phyloP scores from a whole-genome alignment of 2,329 filamentous ascomycete species.

The Arthroderma uncinatum region DNA sequence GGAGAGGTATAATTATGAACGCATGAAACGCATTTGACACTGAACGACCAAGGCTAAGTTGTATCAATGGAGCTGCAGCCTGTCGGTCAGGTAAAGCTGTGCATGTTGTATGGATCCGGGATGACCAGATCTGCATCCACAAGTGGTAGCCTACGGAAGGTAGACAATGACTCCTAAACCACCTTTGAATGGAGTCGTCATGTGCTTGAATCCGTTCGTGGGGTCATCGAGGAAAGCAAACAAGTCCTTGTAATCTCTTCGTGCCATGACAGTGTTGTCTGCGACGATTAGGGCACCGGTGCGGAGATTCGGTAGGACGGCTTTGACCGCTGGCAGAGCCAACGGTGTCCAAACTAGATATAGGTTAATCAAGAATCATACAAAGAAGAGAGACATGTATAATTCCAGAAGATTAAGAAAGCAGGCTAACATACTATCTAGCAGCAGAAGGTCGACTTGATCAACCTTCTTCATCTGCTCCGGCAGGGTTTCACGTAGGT shows the following conservation, averaged over 20 bases:
- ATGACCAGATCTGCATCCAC: not conserved
- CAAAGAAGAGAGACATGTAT: not conserved
- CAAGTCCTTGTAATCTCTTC: constrained; percentile 38
- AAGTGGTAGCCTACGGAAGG: constrained; percentile 12
- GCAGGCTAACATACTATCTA: constrained; percentile 45
- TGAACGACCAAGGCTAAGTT: no score
- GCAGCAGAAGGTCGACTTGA: constrained; percentile 45
- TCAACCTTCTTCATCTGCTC: constrained; percentile 30
- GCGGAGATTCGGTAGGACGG: constrained; percentile 37
- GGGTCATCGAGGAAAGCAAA: constrained; percentile 37
- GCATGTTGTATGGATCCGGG: no score
- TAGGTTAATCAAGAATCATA: not conserved
- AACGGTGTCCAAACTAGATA: constrained; percentile 45
- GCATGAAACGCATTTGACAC: not conserved
- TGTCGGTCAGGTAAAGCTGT: not conserved
- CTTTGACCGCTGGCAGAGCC: constrained; percentile 42
- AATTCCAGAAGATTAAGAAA: not conserved
- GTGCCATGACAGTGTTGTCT: constrained; percentile 39
- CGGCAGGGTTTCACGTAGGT: constrained; percentile 47
- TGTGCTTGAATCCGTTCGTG: constrained; percentile 40
- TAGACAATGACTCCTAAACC: constrained; percentile 40
- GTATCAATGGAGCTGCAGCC: no score
- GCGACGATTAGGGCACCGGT: constrained; percentile 40
- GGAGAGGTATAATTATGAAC: not conserved
- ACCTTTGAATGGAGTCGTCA: constrained; percentile 40